Percentiles rank a stretch among this genome's conserved stretches.
Evolutionary conservation across 2,329 filamentous ascomycete genomes (phyloP).

Genomic region (Fusarium buharicum): DNA sequence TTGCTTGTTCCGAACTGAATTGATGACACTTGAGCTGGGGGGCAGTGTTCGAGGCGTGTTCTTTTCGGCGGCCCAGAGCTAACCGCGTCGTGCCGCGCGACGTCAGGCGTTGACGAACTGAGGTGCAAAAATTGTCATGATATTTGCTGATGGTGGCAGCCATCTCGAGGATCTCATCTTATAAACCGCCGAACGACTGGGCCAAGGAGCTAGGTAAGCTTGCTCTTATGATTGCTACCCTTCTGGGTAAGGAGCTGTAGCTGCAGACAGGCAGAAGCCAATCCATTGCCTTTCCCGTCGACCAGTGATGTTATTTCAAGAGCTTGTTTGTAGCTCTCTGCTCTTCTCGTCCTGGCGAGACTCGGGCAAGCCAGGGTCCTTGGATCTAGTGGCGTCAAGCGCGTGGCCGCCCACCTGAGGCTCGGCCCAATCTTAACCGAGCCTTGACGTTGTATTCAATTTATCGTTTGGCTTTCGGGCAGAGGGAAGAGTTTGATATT

Average conservation of each 20-base stretch:
- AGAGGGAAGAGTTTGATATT: conserved; percentile 3
- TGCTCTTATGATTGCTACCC: conserved; percentile 26
- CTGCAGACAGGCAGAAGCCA: conserved; percentile 10
- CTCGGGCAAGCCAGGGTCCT: conserved; percentile 16
- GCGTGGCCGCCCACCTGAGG: conserved; percentile 29
- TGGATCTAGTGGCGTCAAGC: conserved; percentile 32
- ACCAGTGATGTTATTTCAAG: conserved; percentile 19
- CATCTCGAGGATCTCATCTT: conserved; percentile 33
- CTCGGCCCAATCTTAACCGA: conserved; percentile 29
- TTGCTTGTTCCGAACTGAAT: conserved; percentile 34
- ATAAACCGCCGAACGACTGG: conserved; percentile 11
- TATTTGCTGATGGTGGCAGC: conserved; percentile 27
- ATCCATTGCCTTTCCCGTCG: conserved; percentile 17
- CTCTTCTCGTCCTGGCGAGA: conserved; percentile 8
- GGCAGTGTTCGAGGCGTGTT: conserved; percentile 34
- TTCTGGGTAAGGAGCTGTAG: conserved; percentile 35
- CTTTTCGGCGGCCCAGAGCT: conserved; percentile 9
- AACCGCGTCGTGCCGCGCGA: conserved; percentile 11
- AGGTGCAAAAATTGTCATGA: conserved; percentile 12
- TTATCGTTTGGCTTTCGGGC: not conserved
- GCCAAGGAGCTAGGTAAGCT: conserved; percentile 1
- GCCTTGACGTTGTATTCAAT: conserved; percentile 11
- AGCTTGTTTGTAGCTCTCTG: conserved; percentile 16
- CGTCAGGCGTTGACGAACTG: conserved; percentile 2
- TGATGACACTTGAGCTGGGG: conserved; percentile 25